Percentiles rank a stretch among this genome's conserved stretches.
Conservation (phyloP, 805 yeast species). For the Komagataella pastoris region DNA sequence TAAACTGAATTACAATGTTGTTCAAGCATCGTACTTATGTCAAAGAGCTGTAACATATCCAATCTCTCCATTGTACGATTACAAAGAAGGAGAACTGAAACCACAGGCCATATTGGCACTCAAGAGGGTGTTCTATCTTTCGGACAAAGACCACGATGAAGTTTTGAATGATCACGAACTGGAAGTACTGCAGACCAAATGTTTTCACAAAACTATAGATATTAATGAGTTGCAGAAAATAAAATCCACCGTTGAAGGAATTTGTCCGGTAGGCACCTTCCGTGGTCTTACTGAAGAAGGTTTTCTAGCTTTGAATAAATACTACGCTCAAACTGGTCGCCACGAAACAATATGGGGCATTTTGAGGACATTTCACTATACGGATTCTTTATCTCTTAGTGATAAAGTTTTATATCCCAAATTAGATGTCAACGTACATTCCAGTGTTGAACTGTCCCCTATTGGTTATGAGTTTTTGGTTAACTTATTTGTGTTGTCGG, state of each 20-base stretch:
- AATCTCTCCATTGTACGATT: constrained; percentile 81
- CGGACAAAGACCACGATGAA: constrained; percentile 90
- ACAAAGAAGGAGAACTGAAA: constrained; percentile 76
- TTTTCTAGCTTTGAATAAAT: constrained; percentile 61
- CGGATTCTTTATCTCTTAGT: constrained; percentile 78
- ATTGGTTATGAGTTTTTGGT: constrained; percentile 86
- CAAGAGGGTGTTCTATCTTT: constrained; percentile 66
- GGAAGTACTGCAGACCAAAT: constrained; percentile 51
- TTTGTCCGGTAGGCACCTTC: neutral
- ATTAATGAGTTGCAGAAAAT: constrained; percentile 34
- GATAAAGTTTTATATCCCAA: constrained; percentile 73
- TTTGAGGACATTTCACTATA: constrained; percentile 74
- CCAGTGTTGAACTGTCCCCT: constrained; percentile 88
- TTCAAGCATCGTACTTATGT: constrained; percentile 86
- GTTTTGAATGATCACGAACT: constrained; percentile 61
- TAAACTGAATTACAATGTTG: constrained; percentile 68
- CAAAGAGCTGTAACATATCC: constrained; percentile 92
- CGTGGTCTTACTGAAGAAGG: constrained; percentile 61
- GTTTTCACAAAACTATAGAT: constrained; percentile 46
- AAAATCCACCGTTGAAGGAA: constrained; percentile 16
- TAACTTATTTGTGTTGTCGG: constrained; percentile 77
- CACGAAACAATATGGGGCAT: constrained; percentile 98
- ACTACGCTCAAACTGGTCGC: constrained; percentile 82
- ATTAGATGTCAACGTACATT: constrained; percentile 55
- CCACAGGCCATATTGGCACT: constrained; percentile 68